Percentiles rank a stretch among this genome's conserved stretches.
Evolutionary conservation across 129 eudicot species (phyloP).

Genomic region (Centaurea solstitialis): DNA sequence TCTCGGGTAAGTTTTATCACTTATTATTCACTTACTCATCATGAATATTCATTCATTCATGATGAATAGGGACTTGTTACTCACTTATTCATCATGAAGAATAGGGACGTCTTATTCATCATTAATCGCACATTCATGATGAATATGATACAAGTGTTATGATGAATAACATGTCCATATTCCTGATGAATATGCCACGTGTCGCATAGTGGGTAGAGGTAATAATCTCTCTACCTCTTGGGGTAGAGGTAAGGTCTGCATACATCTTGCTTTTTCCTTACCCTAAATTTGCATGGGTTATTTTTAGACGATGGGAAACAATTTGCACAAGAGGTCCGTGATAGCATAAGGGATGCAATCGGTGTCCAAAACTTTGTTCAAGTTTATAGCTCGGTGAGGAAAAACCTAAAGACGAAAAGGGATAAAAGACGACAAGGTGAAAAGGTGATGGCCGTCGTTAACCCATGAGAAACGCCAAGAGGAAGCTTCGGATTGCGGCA

Average conservation of each 20-base stretch:
- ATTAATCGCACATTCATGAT: background rate
- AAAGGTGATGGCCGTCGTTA: conserved; percentile 78
- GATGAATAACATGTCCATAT: background rate
- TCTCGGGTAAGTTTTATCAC: conserved; percentile 54
- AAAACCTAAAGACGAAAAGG: conserved; percentile 64
- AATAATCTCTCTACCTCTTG: background rate
- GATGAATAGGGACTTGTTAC: background rate
- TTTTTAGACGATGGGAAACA: conserved; percentile 66
- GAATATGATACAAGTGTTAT: background rate
- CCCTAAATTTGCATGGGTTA: background rate
- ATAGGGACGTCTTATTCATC: too few relatives aligned
- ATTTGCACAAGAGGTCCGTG: conserved; percentile 56
- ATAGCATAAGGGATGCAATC: conserved; percentile 43
- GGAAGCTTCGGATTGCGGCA: conserved; percentile 67
- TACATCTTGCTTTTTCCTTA: too few relatives aligned
- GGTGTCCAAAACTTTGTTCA: conserved; percentile 52
- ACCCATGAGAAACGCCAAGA: conserved; percentile 76
- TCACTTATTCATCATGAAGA: background rate
- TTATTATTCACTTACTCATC: background rate
- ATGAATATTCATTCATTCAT: background rate
- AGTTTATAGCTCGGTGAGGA: conserved; percentile 49
- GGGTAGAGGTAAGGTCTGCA: too few relatives aligned
- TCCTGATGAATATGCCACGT: background rate
- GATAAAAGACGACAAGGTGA: conserved; percentile 76
- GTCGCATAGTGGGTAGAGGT: too few relatives aligned